phyloP scores from a whole-genome alignment of 129 eudicot genomes.

The Tanacetum coccineum region DNA sequence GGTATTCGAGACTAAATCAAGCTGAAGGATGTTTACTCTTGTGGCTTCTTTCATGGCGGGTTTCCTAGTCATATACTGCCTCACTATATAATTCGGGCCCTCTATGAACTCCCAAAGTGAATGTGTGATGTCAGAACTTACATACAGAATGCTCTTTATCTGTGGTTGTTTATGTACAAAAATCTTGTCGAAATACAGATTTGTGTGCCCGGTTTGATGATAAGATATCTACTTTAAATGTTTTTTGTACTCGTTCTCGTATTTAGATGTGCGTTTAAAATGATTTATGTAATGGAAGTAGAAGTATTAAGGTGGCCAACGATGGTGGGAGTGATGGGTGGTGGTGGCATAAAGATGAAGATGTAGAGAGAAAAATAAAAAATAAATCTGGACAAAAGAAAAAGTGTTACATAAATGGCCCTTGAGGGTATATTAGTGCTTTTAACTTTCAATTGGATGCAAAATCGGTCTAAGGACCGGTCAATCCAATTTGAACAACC shows the following conservation, averaged over 20 bases:
- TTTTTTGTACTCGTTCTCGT: not conserved
- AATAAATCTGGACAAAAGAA: too few relatives aligned
- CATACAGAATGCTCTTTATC: slow-evolving; percentile 13
- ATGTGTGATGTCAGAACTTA: slow-evolving; percentile 15
- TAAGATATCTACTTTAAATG: slow-evolving; percentile 3
- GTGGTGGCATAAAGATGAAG: too few relatives aligned
- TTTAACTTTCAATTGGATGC: too few relatives aligned
- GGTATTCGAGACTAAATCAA: slow-evolving; percentile 98
- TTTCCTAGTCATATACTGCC: slow-evolving; percentile 73
- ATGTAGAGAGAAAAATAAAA: too few relatives aligned
- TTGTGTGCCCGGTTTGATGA: slow-evolving; percentile 9
- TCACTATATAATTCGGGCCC: slow-evolving; percentile 48
- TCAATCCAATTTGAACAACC: too few relatives aligned
- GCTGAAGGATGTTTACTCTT: slow-evolving; percentile 68
- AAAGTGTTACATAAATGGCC: too few relatives aligned
- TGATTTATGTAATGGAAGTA: too few relatives aligned
- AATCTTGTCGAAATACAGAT: slow-evolving; percentile 20
- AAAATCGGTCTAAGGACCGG: too few relatives aligned
- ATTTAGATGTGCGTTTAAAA: too few relatives aligned
- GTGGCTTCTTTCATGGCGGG: slow-evolving; percentile 81
- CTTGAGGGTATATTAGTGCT: too few relatives aligned
- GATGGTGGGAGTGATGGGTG: too few relatives aligned
- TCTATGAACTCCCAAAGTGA: slow-evolving; percentile 12
- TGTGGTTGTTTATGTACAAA: slow-evolving; percentile 31
- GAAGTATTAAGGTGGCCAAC: too few relatives aligned